These are phyloP conservation scores for Arxiozyma slooffiae DNA, from an alignment of 1,139 yeast genomes.

Conservation along the genomic window DNA sequence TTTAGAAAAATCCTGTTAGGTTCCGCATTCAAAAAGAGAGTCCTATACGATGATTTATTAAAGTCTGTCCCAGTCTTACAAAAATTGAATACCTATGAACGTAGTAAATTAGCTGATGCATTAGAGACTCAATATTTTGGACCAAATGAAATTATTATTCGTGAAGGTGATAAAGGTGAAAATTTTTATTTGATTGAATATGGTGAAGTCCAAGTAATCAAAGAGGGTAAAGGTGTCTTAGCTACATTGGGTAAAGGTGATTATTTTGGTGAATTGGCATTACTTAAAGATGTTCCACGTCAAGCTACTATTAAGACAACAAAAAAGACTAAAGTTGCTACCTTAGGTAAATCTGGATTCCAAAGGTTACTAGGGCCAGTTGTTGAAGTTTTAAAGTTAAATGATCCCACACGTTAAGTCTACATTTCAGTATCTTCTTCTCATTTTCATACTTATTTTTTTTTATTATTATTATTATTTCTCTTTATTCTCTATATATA, in stretches of 20 bases:
- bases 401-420: slow-evolving; percentile 53
- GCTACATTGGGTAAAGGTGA: slow-evolving; percentile 66
- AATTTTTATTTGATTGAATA: slow-evolving; percentile 82
- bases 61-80: slow-evolving; percentile 77
- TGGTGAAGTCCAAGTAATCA: slow-evolving; percentile 71
- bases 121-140: slow-evolving; percentile 67
- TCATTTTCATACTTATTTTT: neutral
- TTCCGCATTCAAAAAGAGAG: slow-evolving; percentile 81
- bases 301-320: slow-evolving; percentile 86
- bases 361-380: slow-evolving; percentile 91
- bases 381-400: slow-evolving; percentile 67
- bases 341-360: slow-evolving; percentile 85
- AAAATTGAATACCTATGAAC: slow-evolving; percentile 64
- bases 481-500: neutral
- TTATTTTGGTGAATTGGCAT: slow-evolving; percentile 93
- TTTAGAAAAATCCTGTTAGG: slow-evolving; percentile 86
- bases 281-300: slow-evolving; percentile 83
- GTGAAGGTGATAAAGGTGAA: slow-evolving; percentile 87
- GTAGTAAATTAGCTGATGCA: slow-evolving; percentile 91
- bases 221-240: slow-evolving; percentile 47
- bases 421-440: too few relatives aligned
- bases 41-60: slow-evolving; percentile 81
- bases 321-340: slow-evolving; percentile 73
- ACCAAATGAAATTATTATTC: slow-evolving; percentile 65
- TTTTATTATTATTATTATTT: neutral